phyloP scores from a whole-genome alignment of 2,329 filamentous ascomycete genomes.

The Ascomycota sp. region DNA sequence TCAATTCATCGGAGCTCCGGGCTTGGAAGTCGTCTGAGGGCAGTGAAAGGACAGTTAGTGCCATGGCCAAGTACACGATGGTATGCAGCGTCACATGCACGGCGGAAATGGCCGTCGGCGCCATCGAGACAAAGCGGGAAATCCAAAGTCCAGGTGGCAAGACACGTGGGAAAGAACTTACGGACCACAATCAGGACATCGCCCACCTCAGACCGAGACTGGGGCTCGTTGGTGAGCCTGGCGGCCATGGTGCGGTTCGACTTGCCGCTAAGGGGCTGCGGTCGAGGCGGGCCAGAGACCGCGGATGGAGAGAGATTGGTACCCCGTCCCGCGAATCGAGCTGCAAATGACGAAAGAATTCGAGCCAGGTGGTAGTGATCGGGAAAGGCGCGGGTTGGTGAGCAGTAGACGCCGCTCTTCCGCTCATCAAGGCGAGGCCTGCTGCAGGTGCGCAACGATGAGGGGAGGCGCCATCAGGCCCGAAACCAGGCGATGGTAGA shows the following conservation, averaged over 20 bases:
- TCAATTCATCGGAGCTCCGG: conserved; percentile 83
- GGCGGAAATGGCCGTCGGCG: neutral
- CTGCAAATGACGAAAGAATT: no score
- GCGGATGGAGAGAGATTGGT: neutral
- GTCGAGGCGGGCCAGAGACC: neutral
- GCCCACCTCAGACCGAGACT: conserved; percentile 36
- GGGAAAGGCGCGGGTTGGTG: conserved; percentile 1
- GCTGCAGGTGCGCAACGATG: conserved; percentile 2
- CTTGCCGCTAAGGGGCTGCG: neutral
- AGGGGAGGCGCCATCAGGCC: conserved; percentile 3
- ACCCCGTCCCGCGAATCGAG: no score
- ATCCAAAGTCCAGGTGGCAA: neutral
- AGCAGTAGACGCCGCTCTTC: neutral
- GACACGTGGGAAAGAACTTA: conserved; percentile 23
- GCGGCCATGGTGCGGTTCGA: conserved; percentile 18
- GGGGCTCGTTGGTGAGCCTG: conserved; percentile 14
- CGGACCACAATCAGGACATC: conserved; percentile 52
- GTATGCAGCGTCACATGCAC: neutral
- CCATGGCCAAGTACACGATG: neutral
- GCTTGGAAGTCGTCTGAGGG: conserved; percentile 70
- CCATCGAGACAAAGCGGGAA: neutral
- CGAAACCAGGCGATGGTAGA: no score
- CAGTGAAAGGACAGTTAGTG: conserved; percentile 1
- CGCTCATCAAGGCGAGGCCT: conserved; percentile 2
- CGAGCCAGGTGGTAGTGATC: neutral